These are phyloP conservation scores for Pelargonium myrrhifolium DNA, from an alignment of 441 rosid genomes.

Conservation along the genomic window DNA sequence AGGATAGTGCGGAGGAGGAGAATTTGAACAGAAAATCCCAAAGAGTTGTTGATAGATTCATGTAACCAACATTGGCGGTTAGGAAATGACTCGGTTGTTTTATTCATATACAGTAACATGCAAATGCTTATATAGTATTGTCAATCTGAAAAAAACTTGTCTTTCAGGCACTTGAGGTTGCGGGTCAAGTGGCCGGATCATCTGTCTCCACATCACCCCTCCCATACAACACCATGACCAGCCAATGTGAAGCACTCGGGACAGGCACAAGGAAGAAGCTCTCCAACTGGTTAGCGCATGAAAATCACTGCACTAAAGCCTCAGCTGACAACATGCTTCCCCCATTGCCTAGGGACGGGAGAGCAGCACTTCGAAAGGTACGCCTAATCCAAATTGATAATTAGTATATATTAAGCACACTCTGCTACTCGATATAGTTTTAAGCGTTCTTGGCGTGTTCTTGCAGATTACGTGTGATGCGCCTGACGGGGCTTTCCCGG, in stretches of 20 bases:
- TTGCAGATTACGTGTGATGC: constrained; percentile 24
- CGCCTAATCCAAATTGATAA: constrained; percentile 1
- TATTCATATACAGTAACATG: background rate
- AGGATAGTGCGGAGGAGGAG: too few relatives aligned
- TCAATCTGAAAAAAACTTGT: constrained; percentile 4
- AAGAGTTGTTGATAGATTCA: too few relatives aligned
- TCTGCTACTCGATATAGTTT: background rate
- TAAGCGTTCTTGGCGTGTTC: background rate
- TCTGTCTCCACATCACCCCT: constrained; percentile 76
- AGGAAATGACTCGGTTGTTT: background rate
- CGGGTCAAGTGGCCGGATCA: constrained; percentile 86
- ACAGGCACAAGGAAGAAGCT: constrained; percentile 73
- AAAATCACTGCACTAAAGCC: constrained; percentile 37
- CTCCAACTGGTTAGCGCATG: constrained; percentile 78
- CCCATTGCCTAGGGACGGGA: constrained; percentile 23
- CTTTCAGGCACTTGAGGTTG: constrained; percentile 86
- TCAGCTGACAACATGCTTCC: constrained; percentile 20
- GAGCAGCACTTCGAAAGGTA: constrained; percentile 35
- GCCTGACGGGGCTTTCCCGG: constrained; percentile 11
- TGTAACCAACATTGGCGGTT: too few relatives aligned
- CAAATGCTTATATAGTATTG: background rate
- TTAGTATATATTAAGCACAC: background rate
- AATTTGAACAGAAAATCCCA: too few relatives aligned
- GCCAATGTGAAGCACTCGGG: constrained; percentile 83
- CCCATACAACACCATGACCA: constrained; percentile 69